Evolutionary conservation across 148 eudicot species (phyloP), one percentile per base, ranked within the genome.

Genomic region (Beta vulgaris): DNA sequence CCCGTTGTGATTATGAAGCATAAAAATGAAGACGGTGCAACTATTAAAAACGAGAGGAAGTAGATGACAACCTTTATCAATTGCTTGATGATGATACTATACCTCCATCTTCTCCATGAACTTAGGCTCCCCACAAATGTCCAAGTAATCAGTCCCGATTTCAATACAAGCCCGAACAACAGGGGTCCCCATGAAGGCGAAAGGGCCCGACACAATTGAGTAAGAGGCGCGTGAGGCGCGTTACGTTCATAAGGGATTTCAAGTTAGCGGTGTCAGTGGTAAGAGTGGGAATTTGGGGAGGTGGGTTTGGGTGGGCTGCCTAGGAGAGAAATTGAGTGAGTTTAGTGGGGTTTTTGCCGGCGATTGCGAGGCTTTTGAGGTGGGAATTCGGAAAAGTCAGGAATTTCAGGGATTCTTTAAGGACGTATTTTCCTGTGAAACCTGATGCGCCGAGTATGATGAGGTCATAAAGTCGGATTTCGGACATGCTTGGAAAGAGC

Each of bases 181-280:
- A 11, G 89, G n/a, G 86, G 35, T 81, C 79, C 11, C 98, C 93
- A 69, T 89, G 79, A 59, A 73, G 82, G 16, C 96, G 87, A 31
- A 89, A 93, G 5, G 96, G 98, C 39, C 96, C 98, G 3, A 93
- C 96, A 77, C 98, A 93, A 79, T 89, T 88, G 66, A 93, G 91
- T 42, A 93, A 4, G 64, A 93, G 73, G 32, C 68, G 83, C 25
- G 93, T 36, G 0, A 72, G 83, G 62, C 83, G 42, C 6, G 90
- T 84, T 49, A 93, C 64, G 43, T 78, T 76, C 66, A 16, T 32
- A 53, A 93, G 88, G 40, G 96, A 89, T 2, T 62, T 0, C 0
- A 72, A 75, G 67, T 87, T 87, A 46, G 92, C 40, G 40, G 88
- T 84, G 78, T 91, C 83, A 59, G 92, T 86, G 40, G 79, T 49